Evolutionary conservation across 768 basidiomycete genomes (phyloP), one percentile per base, ranked within the genome.

Genomic region (Amanita fuliginea): DNA sequence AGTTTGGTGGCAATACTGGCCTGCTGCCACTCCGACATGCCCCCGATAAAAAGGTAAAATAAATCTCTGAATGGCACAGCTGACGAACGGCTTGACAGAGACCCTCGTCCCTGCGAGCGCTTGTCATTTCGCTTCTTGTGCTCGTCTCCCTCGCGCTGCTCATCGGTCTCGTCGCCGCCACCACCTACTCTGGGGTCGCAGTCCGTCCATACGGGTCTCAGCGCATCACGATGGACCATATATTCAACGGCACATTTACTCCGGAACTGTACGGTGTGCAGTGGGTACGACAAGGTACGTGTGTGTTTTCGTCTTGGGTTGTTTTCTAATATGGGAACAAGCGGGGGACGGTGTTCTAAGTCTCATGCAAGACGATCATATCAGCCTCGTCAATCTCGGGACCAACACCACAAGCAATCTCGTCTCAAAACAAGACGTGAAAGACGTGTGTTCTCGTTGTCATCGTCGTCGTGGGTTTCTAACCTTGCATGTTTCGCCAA

Each of bases 321-420:
- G 22, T 24, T 24, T 24, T 24, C 14, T 6, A 10, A 41, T 24
- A 24, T n/a, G n/a, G n/a, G n/a, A n/a, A n/a, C 37, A 49, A 96
- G 96, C 94, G 56, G 91, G 90, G 0, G 96, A 99, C 61, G 96
- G 96, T 0, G 88, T 96, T 1, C 96, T 83, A 67, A 87, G 87
- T 5, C 69, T 78, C 1, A 66, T 66, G 18, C 67, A 78, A 42
- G 67, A 76, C 22, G 80, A 78, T 10, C 71, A 74, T 47, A 88
- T 99, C 62, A 73, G 80, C 32, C 76, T 99, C 3, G 81, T 88
- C 4, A 85, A 94, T 59, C 71, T 97, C 18, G 81, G 83, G 63
- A 79, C 77, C 21, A 90, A 89, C 57, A 71, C 67, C 3, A 86
- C 85, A 0, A 75, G 65, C 18, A 67, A 71, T 26, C 67, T 95